Evolutionary conservation across 2,329 filamentous ascomycete genomes (phyloP), one percentile per base, ranked within the genome.

Genomic region (Metarhizium anisopliae): DNA sequence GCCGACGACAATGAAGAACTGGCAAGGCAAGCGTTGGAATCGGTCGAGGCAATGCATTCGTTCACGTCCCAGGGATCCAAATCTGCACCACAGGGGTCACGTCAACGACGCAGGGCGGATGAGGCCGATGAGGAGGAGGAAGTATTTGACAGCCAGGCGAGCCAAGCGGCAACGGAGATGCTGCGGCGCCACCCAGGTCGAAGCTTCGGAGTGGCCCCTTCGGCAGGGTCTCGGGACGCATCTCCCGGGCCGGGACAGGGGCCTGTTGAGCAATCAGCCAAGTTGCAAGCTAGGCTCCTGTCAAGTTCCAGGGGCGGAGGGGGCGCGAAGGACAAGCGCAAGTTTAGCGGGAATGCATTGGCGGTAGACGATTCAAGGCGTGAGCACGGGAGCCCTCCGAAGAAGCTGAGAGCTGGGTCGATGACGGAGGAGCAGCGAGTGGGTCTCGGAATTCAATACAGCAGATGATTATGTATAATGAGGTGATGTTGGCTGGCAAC

Each of bases 161-260:
- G 86, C 64, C 87, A 89, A 60, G 83, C 84, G 49, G 90, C 90
- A 2, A 85, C 86, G 2, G 85, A 84, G 61, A 84, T 93, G 83
- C 77, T 90, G 59, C 85, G 86, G 16, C 78, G 82, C 42, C 77
- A 82, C 52, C 71, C 78, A 1, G 72, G 77, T 10, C 73, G 77
- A 64, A 80, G 77, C 59, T 79, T 81, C 29, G 80, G 81, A 47
- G 71, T 78, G 3, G 74, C 72, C 0, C 71, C 69, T 57, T 74
- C 77, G 1, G 68, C 67, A 2, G 72, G 66, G 6, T 76, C 73
- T 14, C 70, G 74, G 30, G 75, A 78, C 50, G 74, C 60, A 18
- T 76, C 75, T 8, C 75, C 77, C 1, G 67, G 67, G 1, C 72
- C 74, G 13, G 66, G 74, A 7, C 75, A 77, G 1, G 67, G 67